Conservation (phyloP, 2,329 filamentous ascomycete genomes). For the Ceratocystis smalleyi region DNA sequence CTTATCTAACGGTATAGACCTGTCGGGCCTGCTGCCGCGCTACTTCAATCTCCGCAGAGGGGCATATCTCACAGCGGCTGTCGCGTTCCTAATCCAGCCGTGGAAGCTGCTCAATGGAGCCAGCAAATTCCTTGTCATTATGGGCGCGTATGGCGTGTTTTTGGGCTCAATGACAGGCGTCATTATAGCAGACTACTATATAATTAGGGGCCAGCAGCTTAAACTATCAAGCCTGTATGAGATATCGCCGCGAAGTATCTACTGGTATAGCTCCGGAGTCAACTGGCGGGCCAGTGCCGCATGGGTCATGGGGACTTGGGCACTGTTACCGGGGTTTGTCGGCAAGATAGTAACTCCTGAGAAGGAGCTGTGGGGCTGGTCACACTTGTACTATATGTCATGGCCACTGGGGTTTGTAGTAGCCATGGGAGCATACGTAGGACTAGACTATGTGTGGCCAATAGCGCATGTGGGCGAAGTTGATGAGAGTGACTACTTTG, state of each 20-base stretch:
- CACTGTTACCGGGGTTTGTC: conserved; percentile 30
- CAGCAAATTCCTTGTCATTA: conserved; percentile 22
- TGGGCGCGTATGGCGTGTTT: conserved; percentile 24
- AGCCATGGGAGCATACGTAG: conserved; percentile 18
- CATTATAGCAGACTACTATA: conserved; percentile 27
- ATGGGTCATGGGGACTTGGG: conserved; percentile 28
- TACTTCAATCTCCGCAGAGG: conserved; percentile 17
- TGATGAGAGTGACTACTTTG: conserved; percentile 22
- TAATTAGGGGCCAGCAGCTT: conserved; percentile 25
- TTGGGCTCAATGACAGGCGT: conserved; percentile 29
- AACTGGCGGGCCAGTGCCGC: conserved; percentile 29
- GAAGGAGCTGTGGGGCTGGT: conserved; percentile 20
- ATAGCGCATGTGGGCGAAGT: conserved; percentile 18
- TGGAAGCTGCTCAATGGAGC: conserved; percentile 25
- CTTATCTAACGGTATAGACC: conserved; percentile 16
- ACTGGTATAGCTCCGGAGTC: conserved; percentile 27
- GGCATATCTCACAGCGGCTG: conserved; percentile 10
- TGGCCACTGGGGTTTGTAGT: conserved; percentile 20
- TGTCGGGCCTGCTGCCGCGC: conserved; percentile 14
- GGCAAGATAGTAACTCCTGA: conserved; percentile 19
- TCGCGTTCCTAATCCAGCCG: conserved; percentile 14
- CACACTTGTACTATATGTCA: conserved; percentile 21
- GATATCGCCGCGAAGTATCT: conserved; percentile 25
- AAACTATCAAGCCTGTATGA: conserved; percentile 30
- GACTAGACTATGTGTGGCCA: conserved; percentile 18